Base-by-base conservation (phyloP, 495 filamentous ascomycete genomes). In the Neurospora hispaniola region DNA sequence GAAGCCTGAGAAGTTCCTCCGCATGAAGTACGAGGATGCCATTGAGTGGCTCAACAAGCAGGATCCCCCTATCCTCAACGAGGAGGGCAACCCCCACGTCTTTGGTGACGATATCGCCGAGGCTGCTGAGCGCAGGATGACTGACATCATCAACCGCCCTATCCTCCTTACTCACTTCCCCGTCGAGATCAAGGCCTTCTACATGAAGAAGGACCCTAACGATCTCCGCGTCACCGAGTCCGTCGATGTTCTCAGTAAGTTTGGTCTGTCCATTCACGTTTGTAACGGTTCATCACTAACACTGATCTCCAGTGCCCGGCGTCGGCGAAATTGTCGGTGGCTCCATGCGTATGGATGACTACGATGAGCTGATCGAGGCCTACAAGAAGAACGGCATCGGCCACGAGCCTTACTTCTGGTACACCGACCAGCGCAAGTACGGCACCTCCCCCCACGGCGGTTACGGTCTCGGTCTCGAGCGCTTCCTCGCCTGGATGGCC, bases 71-170 rank as follows among this genome's bases (percentile, higher is more conserved):
- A 97, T 98, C 74, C 86, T 84, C 77, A 98, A 98, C 86, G 95
- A 97, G 83, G 93, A 98, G 71, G 94, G 91, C 75, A 85, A 96
- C 75, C 88, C 91, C 14, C 96, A 99, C 79, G 84, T 87, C 43
- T 98, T 98, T 79, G 96, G 96, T 74, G 96, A 98, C 81, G 96
- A 99, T 79, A 99, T 99, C 74, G 96, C 96, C 46, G 96, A 99
- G 83, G 96, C 96, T 6, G 96, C 96, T 2, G 96, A 99, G 87
- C 90, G 96, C 74, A 89, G 86, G 78, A 99, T 99, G 96, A 98
- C 95, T 12, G 96, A 98, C 78, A 91, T 91, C 73, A 97, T 99
- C 85, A 94, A 94, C 88, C 83, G 89, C 72, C 96, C 96, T 43
- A 97, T 99, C 81, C 93, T 99, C 85, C 86, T 99, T 18, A 98